A percentile compares a stretch with the other conserved stretches of the same genome.
phyloP scores from a whole-genome alignment of 2,329 filamentous ascomycete genomes.

The Xylaria sp. region DNA sequence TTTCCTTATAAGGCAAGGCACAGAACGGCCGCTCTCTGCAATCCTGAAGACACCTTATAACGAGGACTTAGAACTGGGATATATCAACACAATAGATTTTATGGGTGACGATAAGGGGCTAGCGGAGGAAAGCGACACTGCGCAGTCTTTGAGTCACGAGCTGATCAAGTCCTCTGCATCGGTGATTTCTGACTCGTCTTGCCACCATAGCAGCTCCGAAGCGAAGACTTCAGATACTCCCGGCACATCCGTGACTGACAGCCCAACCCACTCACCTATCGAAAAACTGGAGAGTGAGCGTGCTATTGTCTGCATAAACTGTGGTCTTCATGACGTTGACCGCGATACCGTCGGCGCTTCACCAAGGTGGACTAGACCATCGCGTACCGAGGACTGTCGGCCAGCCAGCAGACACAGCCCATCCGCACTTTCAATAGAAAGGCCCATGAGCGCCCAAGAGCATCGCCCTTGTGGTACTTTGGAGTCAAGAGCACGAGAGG shows the following conservation, averaged over 20 bases:
- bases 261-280: constrained; percentile 6
- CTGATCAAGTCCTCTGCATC: constrained; percentile 26
- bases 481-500: constrained; percentile 37
- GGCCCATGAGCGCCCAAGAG: background rate
- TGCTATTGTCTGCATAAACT: constrained; percentile 17
- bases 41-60: constrained; percentile 52
- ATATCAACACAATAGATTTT: constrained; percentile 64
- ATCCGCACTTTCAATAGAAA: background rate
- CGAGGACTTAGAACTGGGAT: constrained; percentile 65
- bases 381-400: background rate
- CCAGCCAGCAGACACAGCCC: background rate
- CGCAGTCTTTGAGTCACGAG: constrained; percentile 16
- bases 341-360: background rate
- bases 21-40: background rate
- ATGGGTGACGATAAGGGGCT: constrained; percentile 38
- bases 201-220: constrained; percentile 36
- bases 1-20: constrained; percentile 44
- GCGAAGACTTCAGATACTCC: constrained; percentile 38
- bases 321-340: constrained; percentile 20
- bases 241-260: constrained; percentile 39
- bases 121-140: background rate
- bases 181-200: constrained; percentile 32
- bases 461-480: background rate
- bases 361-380: background rate
- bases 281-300: constrained; percentile 13